Conservation (phyloP, 116 monocot genomes). For the Phalaenopsis hybrid region DNA sequence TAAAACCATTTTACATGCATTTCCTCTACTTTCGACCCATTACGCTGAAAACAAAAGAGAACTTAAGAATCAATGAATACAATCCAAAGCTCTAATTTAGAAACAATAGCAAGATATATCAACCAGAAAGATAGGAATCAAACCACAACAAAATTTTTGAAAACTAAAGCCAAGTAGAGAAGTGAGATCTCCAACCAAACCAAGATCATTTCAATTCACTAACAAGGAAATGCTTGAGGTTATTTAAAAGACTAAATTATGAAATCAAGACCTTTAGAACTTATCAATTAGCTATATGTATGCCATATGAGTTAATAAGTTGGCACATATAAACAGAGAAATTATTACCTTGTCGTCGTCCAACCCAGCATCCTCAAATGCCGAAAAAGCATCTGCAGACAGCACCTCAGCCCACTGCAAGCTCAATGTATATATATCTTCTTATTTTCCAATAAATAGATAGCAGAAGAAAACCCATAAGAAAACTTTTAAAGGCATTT, state of each 20-base stretch:
- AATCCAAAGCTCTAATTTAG: too few species aligned
- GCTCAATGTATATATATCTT: neutral
- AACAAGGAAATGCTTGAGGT: neutral
- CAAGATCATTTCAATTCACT: neutral
- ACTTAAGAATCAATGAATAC: too few species aligned
- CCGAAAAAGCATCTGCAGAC: slow-evolving; percentile 96
- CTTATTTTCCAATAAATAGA: neutral
- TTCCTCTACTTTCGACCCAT: too few species aligned
- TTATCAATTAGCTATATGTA: neutral
- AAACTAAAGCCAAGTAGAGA: too few species aligned
- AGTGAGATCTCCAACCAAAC: too few species aligned
- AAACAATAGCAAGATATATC: too few species aligned
- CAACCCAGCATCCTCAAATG: slow-evolving; percentile 94
- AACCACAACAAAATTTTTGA: too few species aligned
- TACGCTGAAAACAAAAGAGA: too few species aligned
- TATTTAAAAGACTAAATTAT: neutral
- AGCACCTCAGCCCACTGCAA: slow-evolving; percentile 94
- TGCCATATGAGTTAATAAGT: neutral
- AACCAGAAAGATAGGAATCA: too few species aligned
- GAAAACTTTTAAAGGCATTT: neutral
- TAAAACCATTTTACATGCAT: too few species aligned
- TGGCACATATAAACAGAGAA: neutral
- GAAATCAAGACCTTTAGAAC: neutral
- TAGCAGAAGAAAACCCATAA: neutral
- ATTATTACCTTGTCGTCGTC: slow-evolving; percentile 62